Evolutionary conservation across 2,329 filamentous ascomycete genomes (phyloP), one percentile per base, ranked within the genome.

Genomic region (Nannizziopsis arthrosporioides): DNA sequence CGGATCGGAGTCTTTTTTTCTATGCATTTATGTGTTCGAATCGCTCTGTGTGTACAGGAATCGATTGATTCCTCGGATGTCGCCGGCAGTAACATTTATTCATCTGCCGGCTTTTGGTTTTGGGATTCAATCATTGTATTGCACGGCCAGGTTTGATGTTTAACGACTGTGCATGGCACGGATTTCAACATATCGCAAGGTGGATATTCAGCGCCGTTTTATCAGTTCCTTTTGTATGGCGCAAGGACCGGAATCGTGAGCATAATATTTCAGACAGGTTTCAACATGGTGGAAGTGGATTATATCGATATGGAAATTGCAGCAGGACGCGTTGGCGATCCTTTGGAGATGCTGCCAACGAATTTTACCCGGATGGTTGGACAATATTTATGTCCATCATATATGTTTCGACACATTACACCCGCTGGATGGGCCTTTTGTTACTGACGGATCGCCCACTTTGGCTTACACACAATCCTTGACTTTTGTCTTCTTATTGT

Each of bases 341-440:
- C 37, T 45, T 41, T 31, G 43, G 35, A 39, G 32, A 14, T 15
- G 17, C 18, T 37, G 32, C 22, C 18, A 19, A 31, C 22, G 34
- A 38, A 7, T 12, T 36, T 15, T 47, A 27, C 27, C 36, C 34
- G 11, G 44, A 34, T 46, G 31, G 18, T 22, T 14, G 32, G 5
- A 12, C 11, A 11, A 3, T 15, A 19, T 19, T 19, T 2, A 5
- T 19, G 14, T 19, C 9, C 15, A 19, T 22, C 9, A 32, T 31
- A 37, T 30, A 22, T 17, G 15, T 37, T 30, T 38, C 32, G 17
- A 18, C 14, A 9, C 44, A 7, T 15, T 14, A 19, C 5, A 34
- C 36, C 44, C 11, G 36, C 36, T 39, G 44, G 44, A 35, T 47
- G 44, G 44, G 44, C 41, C 35, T 12, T 22, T 39, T 27, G 22